These are phyloP conservation scores for Chrysoporthe deuterocubensis DNA, from an alignment of 2,329 filamentous ascomycete species.

Conservation along the genomic window DNA sequence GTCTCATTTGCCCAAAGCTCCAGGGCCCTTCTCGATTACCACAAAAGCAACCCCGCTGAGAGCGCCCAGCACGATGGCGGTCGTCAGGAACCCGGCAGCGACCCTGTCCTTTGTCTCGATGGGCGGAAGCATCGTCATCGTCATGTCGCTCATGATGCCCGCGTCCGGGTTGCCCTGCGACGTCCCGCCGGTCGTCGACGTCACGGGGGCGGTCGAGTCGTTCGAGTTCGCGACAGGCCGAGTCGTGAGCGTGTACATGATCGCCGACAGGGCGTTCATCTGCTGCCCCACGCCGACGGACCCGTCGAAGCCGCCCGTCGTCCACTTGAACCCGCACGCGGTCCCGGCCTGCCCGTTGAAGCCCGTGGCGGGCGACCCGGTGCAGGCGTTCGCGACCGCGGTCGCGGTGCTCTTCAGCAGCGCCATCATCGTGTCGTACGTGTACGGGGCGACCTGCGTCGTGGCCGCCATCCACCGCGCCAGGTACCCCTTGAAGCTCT, in stretches of 20 bases:
- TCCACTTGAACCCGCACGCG: constrained; percentile 72
- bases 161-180: constrained; percentile 55
- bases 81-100: constrained; percentile 60
- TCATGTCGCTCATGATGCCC: constrained; percentile 39
- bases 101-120: constrained; percentile 57
- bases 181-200: constrained; percentile 62
- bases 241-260: constrained; percentile 63
- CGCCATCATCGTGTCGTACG: constrained; percentile 52
- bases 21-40: constrained; percentile 38
- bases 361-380: constrained; percentile 46
- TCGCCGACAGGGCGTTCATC: constrained; percentile 68
- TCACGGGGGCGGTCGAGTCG: constrained; percentile 48
- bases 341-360: constrained; percentile 60
- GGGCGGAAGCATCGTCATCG: constrained; percentile 37
- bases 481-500: constrained; percentile 77
- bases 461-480: constrained; percentile 67
- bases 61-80: constrained; percentile 52
- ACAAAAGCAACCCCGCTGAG: constrained; percentile 56
- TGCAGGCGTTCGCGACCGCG: constrained; percentile 57
- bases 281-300: constrained; percentile 68
- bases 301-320: constrained; percentile 59
- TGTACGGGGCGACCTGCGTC: constrained; percentile 58
- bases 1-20: background rate
- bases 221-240: constrained; percentile 30
- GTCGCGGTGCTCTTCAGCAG: constrained; percentile 55